Evolutionary conservation across 352 stramenopile species (phyloP).

Genomic region (Pythium sukuiense): DNA sequence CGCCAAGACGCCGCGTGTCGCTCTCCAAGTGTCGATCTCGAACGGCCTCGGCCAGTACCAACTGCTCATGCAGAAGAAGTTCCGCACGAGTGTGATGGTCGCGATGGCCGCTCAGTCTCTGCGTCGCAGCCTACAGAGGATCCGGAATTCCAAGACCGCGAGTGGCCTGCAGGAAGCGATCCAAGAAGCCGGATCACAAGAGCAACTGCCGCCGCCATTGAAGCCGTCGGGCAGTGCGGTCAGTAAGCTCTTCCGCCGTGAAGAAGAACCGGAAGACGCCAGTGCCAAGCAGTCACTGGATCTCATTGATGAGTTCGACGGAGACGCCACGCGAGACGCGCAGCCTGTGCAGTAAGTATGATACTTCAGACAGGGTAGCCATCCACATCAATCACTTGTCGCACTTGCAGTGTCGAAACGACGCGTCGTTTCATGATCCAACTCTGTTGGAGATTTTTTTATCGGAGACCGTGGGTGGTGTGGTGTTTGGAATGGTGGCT

Average conservation of each 20-base stretch:
- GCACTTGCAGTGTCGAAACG: conserved; percentile 2
- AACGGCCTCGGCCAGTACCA: conserved; percentile 59
- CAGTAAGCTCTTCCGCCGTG: conserved; percentile 14
- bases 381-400: background rate
- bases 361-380: background rate
- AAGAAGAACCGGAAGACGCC: background rate
- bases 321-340: conserved; percentile 9
- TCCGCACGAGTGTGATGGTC: conserved; percentile 60
- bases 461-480: background rate
- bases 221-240: background rate
- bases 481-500: background rate
- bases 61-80: conserved; percentile 61
- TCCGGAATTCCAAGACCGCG: conserved; percentile 29
- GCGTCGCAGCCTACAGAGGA: conserved; percentile 47
- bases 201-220: background rate
- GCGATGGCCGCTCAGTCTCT: conserved; percentile 57
- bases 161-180: background rate
- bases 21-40: conserved; percentile 48
- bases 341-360: background rate
- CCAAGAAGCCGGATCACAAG: background rate
- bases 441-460: background rate
- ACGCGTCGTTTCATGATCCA: conserved; percentile 3
- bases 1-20: conserved; percentile 41
- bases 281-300: conserved; percentile 24
- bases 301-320: conserved; percentile 28